Conservation (phyloP, 2,329 filamentous ascomycete species). For the Fusarium succisae region DNA sequence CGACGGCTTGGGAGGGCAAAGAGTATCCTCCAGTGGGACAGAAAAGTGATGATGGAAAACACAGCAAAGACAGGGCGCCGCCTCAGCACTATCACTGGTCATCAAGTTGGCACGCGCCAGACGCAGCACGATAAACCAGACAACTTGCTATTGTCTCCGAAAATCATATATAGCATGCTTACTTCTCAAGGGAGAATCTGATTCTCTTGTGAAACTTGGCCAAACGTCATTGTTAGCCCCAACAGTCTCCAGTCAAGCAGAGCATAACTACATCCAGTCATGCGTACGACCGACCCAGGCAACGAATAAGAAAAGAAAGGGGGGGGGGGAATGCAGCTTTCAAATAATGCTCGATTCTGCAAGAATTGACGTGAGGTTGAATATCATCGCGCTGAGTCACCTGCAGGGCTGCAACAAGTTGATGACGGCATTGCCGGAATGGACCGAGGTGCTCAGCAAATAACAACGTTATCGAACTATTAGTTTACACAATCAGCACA, state of each 20-base stretch:
- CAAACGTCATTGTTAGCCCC: no score
- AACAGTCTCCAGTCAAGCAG: no score
- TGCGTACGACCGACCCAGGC: neutral
- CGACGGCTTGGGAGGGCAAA: conserved; percentile 68
- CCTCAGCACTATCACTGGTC: conserved; percentile 47
- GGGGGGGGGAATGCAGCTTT: no score
- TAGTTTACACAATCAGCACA: neutral
- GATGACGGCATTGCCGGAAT: conserved; percentile 24
- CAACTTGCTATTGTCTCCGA: neutral
- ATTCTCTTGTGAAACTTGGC: neutral
- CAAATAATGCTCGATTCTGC: neutral
- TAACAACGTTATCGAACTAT: neutral
- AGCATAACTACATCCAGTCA: no score
- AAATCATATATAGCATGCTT: neutral
- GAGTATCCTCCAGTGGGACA: conserved; percentile 18
- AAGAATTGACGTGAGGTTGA: neutral
- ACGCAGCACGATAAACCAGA: conserved; percentile 37
- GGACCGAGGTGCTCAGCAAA: neutral
- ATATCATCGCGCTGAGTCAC: neutral
- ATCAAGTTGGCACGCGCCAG: conserved; percentile 48
- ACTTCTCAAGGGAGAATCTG: neutral
- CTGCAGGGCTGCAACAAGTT: neutral
- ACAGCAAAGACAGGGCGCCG: conserved; percentile 22
- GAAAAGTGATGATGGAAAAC: conserved; percentile 23
- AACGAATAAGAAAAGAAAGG: neutral